phyloP scores from a whole-genome alignment of 108 stramenopile species.

The Cyclotella sp. region DNA sequence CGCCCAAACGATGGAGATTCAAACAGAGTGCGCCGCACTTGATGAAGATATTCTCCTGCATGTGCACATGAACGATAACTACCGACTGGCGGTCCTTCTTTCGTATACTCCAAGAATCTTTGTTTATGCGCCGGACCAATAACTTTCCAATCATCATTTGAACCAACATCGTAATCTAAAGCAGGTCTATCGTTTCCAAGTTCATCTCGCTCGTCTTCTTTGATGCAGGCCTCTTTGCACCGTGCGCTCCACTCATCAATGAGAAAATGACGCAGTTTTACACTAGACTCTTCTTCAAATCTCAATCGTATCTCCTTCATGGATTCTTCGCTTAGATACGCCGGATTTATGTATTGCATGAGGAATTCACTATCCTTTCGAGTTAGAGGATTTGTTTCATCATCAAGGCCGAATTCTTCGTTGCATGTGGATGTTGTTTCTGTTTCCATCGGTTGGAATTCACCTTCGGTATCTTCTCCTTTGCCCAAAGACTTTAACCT shows the following conservation, averaged over 20 bases:
- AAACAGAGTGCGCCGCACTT: conserved; percentile 60
- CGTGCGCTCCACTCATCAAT: conserved; percentile 55
- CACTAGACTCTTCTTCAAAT: conserved; percentile 86
- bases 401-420: conserved; percentile 16
- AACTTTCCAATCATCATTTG: conserved; percentile 76
- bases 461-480: conserved; percentile 52
- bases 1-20: conserved; percentile 65
- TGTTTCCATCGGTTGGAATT: conserved; percentile 24
- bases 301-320: conserved; percentile 71
- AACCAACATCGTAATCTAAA: conserved; percentile 68
- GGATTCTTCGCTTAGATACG: conserved; percentile 63
- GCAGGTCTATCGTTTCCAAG: conserved; percentile 62
- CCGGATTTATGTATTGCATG: conserved; percentile 64
- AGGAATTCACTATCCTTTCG: conserved; percentile 67
- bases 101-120: conserved; percentile 76
- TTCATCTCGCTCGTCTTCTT: conserved; percentile 54
- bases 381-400: conserved; percentile 39
- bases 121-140: conserved; percentile 95
- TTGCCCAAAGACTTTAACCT: conserved; percentile 64
- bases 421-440: not conserved
- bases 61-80: not conserved
- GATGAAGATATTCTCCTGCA: conserved; percentile 51
- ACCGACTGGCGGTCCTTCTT: conserved; percentile 12
- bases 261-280: conserved; percentile 83
- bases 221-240: conserved; percentile 36